Percentiles rank a stretch among this genome's conserved stretches.
phyloP scores from a whole-genome alignment of 768 basidiomycete genomes.

The Russula lepida region DNA sequence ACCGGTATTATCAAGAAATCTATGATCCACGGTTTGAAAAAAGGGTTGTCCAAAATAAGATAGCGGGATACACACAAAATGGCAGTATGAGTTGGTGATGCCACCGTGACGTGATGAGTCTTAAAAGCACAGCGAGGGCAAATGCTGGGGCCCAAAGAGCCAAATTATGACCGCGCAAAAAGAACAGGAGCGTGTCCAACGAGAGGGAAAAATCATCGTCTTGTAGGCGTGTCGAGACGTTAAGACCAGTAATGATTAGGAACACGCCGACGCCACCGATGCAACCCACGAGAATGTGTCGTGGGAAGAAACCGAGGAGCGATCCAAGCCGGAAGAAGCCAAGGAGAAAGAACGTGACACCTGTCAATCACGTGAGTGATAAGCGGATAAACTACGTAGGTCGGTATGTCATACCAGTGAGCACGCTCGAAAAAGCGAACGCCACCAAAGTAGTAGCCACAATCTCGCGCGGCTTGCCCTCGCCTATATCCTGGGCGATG shows the following conservation, averaged over 20 bases:
- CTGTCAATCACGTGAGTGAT: conserved; percentile 27
- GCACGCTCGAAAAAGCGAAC: conserved; percentile 75
- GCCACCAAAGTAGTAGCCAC: conserved; percentile 90
- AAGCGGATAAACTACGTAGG: conserved; percentile 1
- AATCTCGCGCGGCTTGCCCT: conserved; percentile 56
- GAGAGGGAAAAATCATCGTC: conserved; percentile 70
- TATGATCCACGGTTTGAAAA: conserved; percentile 25
- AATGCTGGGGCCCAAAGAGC: conserved; percentile 76
- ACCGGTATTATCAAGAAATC: conserved; percentile 76
- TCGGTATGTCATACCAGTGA: conserved; percentile 57
- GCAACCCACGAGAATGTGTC: conserved; percentile 93
- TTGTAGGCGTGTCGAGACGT: conserved; percentile 74
- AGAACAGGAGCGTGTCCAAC: conserved; percentile 59
- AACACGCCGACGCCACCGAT: conserved; percentile 97
- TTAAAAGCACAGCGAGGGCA: conserved; percentile 62
- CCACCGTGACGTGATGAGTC: conserved; percentile 70
- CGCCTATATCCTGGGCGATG: conserved; percentile 66
- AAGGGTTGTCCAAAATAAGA: neutral
- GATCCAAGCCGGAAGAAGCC: conserved; percentile 77
- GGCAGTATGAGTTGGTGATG: conserved; percentile 92
- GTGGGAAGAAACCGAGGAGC: conserved; percentile 90
- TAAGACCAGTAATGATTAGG: conserved; percentile 80
- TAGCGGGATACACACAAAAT: conserved; percentile 47
- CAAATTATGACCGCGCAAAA: conserved; percentile 53
- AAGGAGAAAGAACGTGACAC: conserved; percentile 77